These are phyloP conservation scores for Papiliotrema laurentii DNA, from an alignment of 1,284 basidiomycete species.

Conservation along the genomic window DNA sequence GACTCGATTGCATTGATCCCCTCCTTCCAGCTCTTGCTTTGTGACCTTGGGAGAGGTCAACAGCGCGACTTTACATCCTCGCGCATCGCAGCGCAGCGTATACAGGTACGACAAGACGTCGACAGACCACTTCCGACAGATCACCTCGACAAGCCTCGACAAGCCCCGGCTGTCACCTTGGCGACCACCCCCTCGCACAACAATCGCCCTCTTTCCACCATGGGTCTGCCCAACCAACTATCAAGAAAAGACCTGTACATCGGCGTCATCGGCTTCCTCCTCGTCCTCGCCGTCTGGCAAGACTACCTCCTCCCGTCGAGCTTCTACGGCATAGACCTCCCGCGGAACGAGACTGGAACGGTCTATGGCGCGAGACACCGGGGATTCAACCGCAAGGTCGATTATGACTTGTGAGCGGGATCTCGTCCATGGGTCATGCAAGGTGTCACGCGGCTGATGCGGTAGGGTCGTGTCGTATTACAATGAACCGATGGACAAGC, in stretches of 20 bases:
- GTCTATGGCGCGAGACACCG: background rate
- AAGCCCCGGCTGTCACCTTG: too few species aligned
- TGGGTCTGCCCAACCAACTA: too few species aligned
- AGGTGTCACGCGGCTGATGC: background rate
- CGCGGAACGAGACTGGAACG: background rate
- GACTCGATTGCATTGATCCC: too few species aligned
- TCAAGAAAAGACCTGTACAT: background rate
- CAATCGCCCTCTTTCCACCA: too few species aligned
- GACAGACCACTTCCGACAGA: too few species aligned
- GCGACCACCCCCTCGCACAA: too few species aligned
- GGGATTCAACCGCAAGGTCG: background rate
- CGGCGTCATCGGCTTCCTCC: background rate
- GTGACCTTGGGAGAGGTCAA: too few species aligned
- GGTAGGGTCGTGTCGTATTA: conserved; percentile 33
- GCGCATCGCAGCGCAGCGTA: too few species aligned
- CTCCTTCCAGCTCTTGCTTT: too few species aligned
- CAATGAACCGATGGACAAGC: conserved; percentile 19
- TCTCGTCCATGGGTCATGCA: background rate
- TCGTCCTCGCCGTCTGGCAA: background rate
- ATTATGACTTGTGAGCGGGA: background rate
- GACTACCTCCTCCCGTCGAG: background rate
- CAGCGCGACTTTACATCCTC: too few species aligned
- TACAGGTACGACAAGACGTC: too few species aligned
- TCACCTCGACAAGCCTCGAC: too few species aligned
- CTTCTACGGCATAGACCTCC: background rate